A percentile compares a stretch with the other conserved stretches of the same genome.
These are phyloP conservation scores for Colletotrichum spaethianum DNA, from an alignment of 2,329 filamentous ascomycete species.

Conservation along the genomic window DNA sequence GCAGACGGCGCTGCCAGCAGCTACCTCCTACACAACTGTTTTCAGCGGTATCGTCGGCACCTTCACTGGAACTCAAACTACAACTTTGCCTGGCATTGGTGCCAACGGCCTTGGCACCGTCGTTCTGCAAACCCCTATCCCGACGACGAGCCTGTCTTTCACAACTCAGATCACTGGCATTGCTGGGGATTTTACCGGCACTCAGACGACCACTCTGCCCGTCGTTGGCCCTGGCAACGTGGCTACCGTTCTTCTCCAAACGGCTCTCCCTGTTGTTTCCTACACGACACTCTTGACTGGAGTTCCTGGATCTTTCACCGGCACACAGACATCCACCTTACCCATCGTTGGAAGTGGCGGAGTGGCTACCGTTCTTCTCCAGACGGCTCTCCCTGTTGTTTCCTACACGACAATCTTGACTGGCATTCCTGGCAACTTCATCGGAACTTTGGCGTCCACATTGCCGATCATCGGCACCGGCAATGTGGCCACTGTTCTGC, in stretches of 20 bases:
- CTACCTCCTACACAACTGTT: slow-evolving; percentile 16
- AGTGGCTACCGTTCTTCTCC: background rate
- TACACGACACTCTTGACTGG: slow-evolving; percentile 1
- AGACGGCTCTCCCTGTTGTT: background rate
- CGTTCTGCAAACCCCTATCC: slow-evolving; percentile 23
- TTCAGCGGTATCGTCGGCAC: slow-evolving; percentile 12
- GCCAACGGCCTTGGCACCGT: slow-evolving; percentile 12
- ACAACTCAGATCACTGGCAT: slow-evolving; percentile 18
- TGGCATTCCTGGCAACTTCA: slow-evolving; percentile 3
- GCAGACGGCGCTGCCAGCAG: slow-evolving; percentile 13
- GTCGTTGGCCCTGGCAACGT: background rate
- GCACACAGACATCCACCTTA: slow-evolving; percentile 2
- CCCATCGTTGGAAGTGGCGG: background rate
- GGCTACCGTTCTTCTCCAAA: slow-evolving; percentile 20
- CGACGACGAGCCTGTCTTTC: slow-evolving; percentile 12
- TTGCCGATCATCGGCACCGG: slow-evolving; percentile 4
- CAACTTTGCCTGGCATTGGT: slow-evolving; percentile 13
- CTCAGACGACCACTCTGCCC: slow-evolving; percentile 4
- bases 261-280: slow-evolving; percentile 5
- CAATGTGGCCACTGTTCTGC: slow-evolving; percentile 10
- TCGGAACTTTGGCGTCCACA: slow-evolving; percentile 1
- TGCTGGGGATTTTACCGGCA: slow-evolving; percentile 16
- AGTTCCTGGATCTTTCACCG: slow-evolving; percentile 14
- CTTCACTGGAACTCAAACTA: slow-evolving; percentile 18
- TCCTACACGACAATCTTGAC: background rate